Evolutionary conservation across 306 rosid species (phyloP).

Genomic region (Pyrus bretschneideri): DNA sequence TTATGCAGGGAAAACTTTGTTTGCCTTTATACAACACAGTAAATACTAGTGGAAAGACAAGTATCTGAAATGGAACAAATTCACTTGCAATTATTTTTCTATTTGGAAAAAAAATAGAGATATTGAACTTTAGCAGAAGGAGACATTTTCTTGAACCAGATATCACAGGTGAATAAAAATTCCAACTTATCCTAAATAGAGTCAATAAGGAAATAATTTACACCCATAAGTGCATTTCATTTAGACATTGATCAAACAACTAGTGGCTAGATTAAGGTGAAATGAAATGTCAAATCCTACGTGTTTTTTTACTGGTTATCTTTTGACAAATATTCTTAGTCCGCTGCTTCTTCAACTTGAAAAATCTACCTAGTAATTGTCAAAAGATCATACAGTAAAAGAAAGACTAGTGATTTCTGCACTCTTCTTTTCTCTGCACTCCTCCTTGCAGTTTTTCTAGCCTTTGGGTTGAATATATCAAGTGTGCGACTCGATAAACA

Average conservation of each 20-base stretch:
- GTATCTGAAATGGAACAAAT: not conserved
- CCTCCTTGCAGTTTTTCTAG: not conserved
- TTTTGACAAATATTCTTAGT: not conserved
- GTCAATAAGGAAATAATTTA: not conserved
- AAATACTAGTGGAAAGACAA: not conserved
- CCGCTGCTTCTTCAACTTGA: not conserved
- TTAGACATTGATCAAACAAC: not conserved
- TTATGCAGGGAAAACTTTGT: not conserved
- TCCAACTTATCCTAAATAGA: not conserved
- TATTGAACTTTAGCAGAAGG: not conserved
- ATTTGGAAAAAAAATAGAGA: not conserved
- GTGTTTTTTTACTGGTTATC: not conserved
- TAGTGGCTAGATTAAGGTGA: not conserved
- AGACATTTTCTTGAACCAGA: not conserved
- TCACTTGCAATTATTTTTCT: not conserved
- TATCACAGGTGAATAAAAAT: not conserved
- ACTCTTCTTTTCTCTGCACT: not conserved
- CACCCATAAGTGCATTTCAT: not conserved
- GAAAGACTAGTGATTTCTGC: not conserved
- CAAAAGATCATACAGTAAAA: not conserved
- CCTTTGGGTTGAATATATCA: not conserved
- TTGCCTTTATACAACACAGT: not conserved
- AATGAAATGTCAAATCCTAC: not conserved
- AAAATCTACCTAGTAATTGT: not conserved
- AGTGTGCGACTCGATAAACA: too few relatives aligned